phyloP scores from a whole-genome alignment of 148 eudicot genomes.

The Fagopyrum homotropicum region DNA sequence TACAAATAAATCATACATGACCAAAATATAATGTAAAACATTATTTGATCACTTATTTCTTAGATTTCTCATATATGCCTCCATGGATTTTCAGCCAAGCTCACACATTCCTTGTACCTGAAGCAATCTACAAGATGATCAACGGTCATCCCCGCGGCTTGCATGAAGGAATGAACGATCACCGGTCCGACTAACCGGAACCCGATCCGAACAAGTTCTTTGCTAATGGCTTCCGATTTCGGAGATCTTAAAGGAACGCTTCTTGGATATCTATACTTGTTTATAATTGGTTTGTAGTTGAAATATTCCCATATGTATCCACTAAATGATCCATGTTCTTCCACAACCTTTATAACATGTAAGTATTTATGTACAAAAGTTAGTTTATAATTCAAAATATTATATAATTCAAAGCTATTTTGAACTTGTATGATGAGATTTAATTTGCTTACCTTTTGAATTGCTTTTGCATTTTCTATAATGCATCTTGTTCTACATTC shows the following conservation, averaged over 20 bases:
- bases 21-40: not conserved
- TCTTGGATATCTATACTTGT: conserved; percentile 73
- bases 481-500: conserved; percentile 88
- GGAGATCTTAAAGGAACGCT: conserved; percentile 89
- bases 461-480: conserved; percentile 87
- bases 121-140: conserved; percentile 94
- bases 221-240: conserved; percentile 84
- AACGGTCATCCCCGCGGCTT: conserved; percentile 90
- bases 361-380: not conserved
- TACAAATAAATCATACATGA: conserved; percentile 5
- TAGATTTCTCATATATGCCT: conserved; percentile 46
- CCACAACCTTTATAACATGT: conserved; percentile 38
- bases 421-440: not conserved
- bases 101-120: conserved; percentile 71
- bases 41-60: conserved; percentile 3
- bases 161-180: conserved; percentile 85
- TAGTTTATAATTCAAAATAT: not conserved
- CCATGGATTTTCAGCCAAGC: conserved; percentile 94
- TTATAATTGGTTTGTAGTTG: conserved; percentile 74
- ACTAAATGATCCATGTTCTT: conserved; percentile 85
- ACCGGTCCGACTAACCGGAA: conserved; percentile 94
- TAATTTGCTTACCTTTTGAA: conserved; percentile 49
- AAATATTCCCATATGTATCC: conserved; percentile 80
- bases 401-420: not conserved
- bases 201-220: conserved; percentile 62